Conservation (phyloP, 352 stramenopile species). For the Phytophthora rubi region DNA sequence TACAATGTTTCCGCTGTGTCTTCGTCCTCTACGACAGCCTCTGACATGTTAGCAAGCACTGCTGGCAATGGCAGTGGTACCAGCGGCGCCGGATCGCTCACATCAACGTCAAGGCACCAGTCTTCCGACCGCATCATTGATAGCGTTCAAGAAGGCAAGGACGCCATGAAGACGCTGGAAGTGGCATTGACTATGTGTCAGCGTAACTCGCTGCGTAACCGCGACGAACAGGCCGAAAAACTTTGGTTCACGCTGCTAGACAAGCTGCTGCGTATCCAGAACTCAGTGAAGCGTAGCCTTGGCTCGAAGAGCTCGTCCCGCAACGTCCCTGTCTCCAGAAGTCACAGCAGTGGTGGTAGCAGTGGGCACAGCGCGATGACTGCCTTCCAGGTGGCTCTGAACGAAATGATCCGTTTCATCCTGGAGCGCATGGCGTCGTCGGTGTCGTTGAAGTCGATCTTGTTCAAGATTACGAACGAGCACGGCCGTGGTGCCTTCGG, state of each 20-base stretch:
- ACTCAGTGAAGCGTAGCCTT: conserved; percentile 89
- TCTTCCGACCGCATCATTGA: conserved; percentile 85
- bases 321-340: conserved; percentile 49
- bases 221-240: conserved; percentile 91
- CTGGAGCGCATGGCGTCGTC: conserved; percentile 95
- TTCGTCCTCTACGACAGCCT: conserved; percentile 34
- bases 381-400: conserved; percentile 89
- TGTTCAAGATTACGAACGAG: conserved; percentile 96
- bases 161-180: conserved; percentile 90
- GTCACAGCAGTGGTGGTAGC: conserved; percentile 53
- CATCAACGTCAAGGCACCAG: conserved; percentile 51
- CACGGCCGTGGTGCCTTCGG: conserved; percentile 93
- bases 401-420: conserved; percentile 93
- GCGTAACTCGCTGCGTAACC: conserved; percentile 89
- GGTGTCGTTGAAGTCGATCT: conserved; percentile 92
- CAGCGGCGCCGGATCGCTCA: conserved; percentile 11
- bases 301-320: conserved; percentile 73
- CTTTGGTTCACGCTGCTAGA: conserved; percentile 96
- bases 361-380: conserved; percentile 75
- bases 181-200: conserved; percentile 94
- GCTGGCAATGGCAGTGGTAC: conserved; percentile 16
- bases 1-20: conserved; percentile 64
- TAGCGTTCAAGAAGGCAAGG: conserved; percentile 72
- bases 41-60: conserved; percentile 44
- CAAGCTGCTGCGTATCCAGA: conserved; percentile 93